Percentiles rank a stretch among this genome's conserved stretches.
Conservation (phyloP, 2,329 filamentous ascomycete genomes). For the Colletotrichum lindemuthianum region DNA sequence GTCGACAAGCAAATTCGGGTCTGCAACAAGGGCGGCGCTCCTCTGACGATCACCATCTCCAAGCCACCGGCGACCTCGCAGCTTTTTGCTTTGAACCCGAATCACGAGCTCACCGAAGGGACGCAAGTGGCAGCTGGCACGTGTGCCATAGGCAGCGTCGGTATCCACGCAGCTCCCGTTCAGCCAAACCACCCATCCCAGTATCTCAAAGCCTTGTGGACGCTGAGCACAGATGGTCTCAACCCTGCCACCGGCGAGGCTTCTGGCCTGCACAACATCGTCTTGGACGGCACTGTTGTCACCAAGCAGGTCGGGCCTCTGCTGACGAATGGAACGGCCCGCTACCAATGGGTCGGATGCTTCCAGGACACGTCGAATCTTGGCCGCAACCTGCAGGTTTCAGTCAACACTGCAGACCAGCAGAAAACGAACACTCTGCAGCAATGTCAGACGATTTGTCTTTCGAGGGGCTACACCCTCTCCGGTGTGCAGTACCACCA, state of each 20-base stretch:
- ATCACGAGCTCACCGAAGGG: constrained; percentile 46
- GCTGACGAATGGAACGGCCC: constrained; percentile 42
- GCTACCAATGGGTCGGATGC: constrained; percentile 51
- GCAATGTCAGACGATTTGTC: constrained; percentile 45
- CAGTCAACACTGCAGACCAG: constrained; percentile 40
- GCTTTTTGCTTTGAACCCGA: constrained; percentile 45
- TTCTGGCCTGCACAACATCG: constrained; percentile 51
- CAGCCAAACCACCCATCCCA: constrained; percentile 45
- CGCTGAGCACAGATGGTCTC: constrained; percentile 53
- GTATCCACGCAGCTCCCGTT: constrained; percentile 43
- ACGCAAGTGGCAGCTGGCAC: constrained; percentile 44
- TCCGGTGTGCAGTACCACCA: constrained; percentile 47
- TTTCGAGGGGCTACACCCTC: constrained; percentile 43
- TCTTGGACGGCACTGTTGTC: constrained; percentile 45
- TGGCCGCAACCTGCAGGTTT: constrained; percentile 46
- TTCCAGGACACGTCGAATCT: constrained; percentile 46
- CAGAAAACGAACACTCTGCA: constrained; percentile 46
- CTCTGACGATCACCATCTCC: constrained; percentile 49
- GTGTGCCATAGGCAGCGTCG: constrained; percentile 45
- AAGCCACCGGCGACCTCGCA: constrained; percentile 48
- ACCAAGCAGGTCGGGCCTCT: constrained; percentile 48
- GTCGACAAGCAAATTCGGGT: constrained; percentile 45
- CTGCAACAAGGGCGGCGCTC: constrained; percentile 50
- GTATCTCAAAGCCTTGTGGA: constrained; percentile 46
- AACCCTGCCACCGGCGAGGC: constrained; percentile 37